phyloP scores from a whole-genome alignment of 495 filamentous ascomycete genomes.

The Penicillium nucicola region DNA sequence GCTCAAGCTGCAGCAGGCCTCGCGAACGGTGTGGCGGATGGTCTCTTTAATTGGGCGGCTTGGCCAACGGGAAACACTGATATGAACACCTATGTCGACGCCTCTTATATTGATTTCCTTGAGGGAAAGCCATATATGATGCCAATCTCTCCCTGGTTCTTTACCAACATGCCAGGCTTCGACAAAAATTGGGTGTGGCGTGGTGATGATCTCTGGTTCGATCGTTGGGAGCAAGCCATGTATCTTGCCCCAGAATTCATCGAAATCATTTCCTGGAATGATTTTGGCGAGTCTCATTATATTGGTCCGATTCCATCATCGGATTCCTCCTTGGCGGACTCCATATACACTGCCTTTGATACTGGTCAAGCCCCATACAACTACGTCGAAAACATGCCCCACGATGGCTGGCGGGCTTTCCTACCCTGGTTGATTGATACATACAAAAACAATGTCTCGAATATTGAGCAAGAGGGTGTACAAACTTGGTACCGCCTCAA shows the following conservation, averaged over 20 bases:
- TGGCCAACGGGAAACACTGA: slow-evolving; percentile 62
- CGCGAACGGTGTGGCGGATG: slow-evolving; percentile 51
- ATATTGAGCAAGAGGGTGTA: slow-evolving; percentile 17
- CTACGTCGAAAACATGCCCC: slow-evolving; percentile 49
- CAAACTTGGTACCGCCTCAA: slow-evolving; percentile 55
- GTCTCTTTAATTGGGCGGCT: slow-evolving; percentile 68
- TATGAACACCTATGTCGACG: slow-evolving; percentile 53
- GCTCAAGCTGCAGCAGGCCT: slow-evolving; percentile 45
- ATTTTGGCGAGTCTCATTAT: slow-evolving; percentile 75
- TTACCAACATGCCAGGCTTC: slow-evolving; percentile 63
- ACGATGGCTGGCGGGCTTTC: slow-evolving; percentile 53
- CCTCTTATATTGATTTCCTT: slow-evolving; percentile 47
- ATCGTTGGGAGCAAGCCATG: slow-evolving; percentile 68
- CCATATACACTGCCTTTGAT: slow-evolving; percentile 30
- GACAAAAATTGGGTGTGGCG: slow-evolving; percentile 74
- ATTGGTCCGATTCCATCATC: too few relatives aligned
- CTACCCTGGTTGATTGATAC: slow-evolving; percentile 63
- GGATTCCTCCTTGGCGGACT: slow-evolving; percentile 31
- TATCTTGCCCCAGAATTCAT: slow-evolving; percentile 64
- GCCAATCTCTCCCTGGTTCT: slow-evolving; percentile 77
- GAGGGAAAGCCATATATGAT: slow-evolving; percentile 71
- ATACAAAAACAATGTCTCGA: slow-evolving; percentile 51
- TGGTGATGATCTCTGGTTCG: slow-evolving; percentile 69
- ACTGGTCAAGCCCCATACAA: slow-evolving; percentile 47
- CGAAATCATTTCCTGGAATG: slow-evolving; percentile 63